Conservation (phyloP, 129 eudicot genomes). For the Lactuca saligna region DNA sequence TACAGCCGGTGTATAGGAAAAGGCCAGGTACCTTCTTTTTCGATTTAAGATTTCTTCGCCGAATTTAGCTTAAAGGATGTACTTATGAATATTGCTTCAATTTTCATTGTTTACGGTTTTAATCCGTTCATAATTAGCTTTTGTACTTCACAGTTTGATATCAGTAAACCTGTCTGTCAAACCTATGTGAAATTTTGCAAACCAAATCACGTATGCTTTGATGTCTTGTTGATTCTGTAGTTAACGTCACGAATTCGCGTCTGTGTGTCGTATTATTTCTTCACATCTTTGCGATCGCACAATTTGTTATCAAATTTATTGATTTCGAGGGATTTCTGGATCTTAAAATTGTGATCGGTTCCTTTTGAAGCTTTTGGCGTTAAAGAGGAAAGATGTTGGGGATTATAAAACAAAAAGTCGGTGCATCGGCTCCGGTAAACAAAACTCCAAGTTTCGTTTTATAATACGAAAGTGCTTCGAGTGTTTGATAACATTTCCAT, state of each 20-base stretch:
- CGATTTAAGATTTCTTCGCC: slow-evolving; percentile 8
- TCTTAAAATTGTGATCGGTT: background rate
- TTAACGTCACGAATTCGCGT: slow-evolving; percentile 14
- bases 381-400: slow-evolving; percentile 22
- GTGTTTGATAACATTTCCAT: background rate
- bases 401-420: slow-evolving; percentile 12
- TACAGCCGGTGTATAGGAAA: slow-evolving; percentile 15
- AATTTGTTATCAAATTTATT: background rate
- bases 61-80: background rate
- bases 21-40: slow-evolving; percentile 12
- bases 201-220: background rate
- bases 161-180: background rate
- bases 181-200: background rate
- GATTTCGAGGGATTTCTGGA: slow-evolving; percentile 6
- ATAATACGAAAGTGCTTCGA: background rate
- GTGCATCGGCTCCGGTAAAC: slow-evolving; percentile 30
- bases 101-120: background rate
- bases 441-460: background rate
- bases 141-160: slow-evolving; percentile 2
- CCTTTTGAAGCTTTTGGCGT: slow-evolving; percentile 9
- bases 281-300: background rate
- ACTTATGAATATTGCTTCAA: background rate
- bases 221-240: background rate
- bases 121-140: slow-evolving; percentile 7
- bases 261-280: background rate